Percentiles rank a stretch among this genome's conserved stretches.
Evolutionary conservation across 768 basidiomycete species (phyloP).

Genomic region (Neoboletus subvelutipes): DNA sequence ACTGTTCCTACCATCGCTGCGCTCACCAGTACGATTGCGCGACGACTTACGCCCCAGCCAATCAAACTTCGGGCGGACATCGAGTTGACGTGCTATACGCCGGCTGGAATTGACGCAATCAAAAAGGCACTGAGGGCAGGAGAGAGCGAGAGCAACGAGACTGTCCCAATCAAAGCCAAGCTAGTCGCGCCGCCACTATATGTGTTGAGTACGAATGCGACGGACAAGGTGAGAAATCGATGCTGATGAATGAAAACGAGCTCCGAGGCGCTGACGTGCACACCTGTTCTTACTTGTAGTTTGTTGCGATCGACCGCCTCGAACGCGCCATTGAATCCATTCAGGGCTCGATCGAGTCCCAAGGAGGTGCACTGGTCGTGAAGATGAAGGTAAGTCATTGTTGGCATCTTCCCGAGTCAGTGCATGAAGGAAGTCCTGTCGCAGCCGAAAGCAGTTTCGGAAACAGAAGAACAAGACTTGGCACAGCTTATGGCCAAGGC

Average conservation of each 20-base stretch:
- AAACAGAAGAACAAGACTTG: constrained; percentile 96
- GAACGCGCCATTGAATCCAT: constrained; percentile 94
- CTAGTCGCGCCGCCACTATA: constrained; percentile 96
- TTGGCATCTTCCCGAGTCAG: background rate
- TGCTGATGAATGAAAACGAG: background rate
- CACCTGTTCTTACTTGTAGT: constrained; percentile 37
- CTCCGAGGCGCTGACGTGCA: background rate
- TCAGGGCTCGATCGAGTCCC: constrained; percentile 75
- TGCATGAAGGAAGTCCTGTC: background rate
- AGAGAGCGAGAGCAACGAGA: constrained; percentile 82
- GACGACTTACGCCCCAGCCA: constrained; percentile 94
- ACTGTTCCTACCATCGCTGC: constrained; percentile 56
- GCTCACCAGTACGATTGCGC: constrained; percentile 82
- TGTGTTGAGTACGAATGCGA: constrained; percentile 93
- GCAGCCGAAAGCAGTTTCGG: constrained; percentile 96
- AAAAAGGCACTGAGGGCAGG: constrained; percentile 88
- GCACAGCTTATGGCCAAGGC: constrained; percentile 97
- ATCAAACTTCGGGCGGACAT: constrained; percentile 99
- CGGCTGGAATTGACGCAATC: constrained; percentile 95
- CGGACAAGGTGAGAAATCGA: constrained; percentile 72
- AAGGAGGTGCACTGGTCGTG: constrained; percentile 83
- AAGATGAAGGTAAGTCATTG: constrained; percentile 83
- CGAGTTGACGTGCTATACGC: constrained; percentile 94
- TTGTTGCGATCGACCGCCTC: constrained; percentile 86
- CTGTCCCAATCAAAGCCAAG: constrained; percentile 95